phyloP scores from a whole-genome alignment of 495 filamentous ascomycete genomes.

The Hypomontagnella monticulosa region DNA sequence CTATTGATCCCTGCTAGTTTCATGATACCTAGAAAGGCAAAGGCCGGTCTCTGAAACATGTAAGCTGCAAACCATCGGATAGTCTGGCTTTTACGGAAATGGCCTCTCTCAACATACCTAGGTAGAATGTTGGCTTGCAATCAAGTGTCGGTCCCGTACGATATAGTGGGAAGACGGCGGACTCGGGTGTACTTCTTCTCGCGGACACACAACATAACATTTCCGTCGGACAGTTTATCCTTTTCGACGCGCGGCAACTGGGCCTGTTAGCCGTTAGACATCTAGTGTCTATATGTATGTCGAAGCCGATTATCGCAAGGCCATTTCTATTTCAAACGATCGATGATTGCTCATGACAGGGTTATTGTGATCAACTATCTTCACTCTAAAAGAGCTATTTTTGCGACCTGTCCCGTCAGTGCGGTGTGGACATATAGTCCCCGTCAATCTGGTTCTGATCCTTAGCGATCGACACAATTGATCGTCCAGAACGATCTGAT shows the following conservation, averaged over 20 bases:
- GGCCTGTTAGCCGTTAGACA: not conserved
- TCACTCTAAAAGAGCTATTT: conserved; percentile 5
- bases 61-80: conserved; percentile 20
- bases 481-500: conserved; percentile 33
- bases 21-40: conserved; percentile 13
- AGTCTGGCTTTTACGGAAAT: not conserved
- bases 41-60: conserved; percentile 29
- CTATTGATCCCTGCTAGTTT: conserved; percentile 14
- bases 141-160: conserved; percentile 1
- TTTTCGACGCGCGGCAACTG: conserved; percentile 28
- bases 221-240: conserved; percentile 20
- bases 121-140: conserved; percentile 10
- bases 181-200: conserved; percentile 24
- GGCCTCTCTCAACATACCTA: no score
- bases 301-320: no score
- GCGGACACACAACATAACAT: conserved; percentile 4
- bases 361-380: conserved; percentile 10
- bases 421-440: conserved; percentile 16
- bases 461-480: conserved; percentile 27
- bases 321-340: no score
- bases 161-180: conserved; percentile 7
- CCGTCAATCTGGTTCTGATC: conserved; percentile 26
- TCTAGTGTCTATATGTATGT: not conserved
- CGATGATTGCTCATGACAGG: not conserved
- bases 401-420: conserved; percentile 27